Conservation (phyloP, 192 early-diverging fungal genomes). For the Mortierella hygrophila region DNA sequence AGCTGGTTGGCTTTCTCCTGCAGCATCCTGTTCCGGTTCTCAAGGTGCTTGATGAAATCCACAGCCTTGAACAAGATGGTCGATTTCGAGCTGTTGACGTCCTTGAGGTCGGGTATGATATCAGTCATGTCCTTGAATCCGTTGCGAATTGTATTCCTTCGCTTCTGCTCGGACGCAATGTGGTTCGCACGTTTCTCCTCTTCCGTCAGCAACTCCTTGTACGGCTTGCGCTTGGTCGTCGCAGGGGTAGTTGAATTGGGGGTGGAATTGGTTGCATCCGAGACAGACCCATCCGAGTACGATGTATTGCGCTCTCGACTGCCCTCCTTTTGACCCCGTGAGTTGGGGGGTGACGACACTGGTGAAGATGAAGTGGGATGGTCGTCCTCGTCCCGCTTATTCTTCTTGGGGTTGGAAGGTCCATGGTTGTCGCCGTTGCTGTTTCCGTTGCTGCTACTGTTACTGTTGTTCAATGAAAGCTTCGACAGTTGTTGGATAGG, state of each 20-base stretch:
- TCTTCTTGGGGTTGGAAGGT: slow-evolving; percentile 38
- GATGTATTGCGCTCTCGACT: slow-evolving; percentile 24
- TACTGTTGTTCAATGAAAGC: slow-evolving; percentile 46
- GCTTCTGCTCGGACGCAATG: slow-evolving; percentile 81
- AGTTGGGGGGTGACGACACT: slow-evolving; percentile 14
- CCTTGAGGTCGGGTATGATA: slow-evolving; percentile 84
- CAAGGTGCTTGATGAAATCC: slow-evolving; percentile 72
- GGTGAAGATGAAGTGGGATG: slow-evolving; percentile 23
- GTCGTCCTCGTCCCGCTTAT: slow-evolving; percentile 27
- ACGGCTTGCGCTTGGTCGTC: slow-evolving; percentile 58
- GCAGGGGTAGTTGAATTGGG: slow-evolving; percentile 3
- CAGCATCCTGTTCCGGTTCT: slow-evolving; percentile 67
- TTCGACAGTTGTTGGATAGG: slow-evolving; percentile 52
- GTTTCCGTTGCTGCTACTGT: slow-evolving; percentile 20
- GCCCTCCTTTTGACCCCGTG: slow-evolving; percentile 21
- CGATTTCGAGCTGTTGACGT: slow-evolving; percentile 73
- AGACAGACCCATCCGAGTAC: slow-evolving; percentile 34
- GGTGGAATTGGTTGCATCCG: slow-evolving; percentile 21
- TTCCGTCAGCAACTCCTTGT: slow-evolving; percentile 80
- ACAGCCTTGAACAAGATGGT: slow-evolving; percentile 77
- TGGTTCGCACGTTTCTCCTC: slow-evolving; percentile 83
- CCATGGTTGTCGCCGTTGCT: slow-evolving; percentile 16
- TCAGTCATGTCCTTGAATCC: slow-evolving; percentile 93
- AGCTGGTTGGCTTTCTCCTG: slow-evolving; percentile 55
- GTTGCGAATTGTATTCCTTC: slow-evolving; percentile 76